Evolutionary conservation across 225 moss, liverwort and hornwort species (phyloP).

Genomic region (Physcomitrium patens): DNA sequence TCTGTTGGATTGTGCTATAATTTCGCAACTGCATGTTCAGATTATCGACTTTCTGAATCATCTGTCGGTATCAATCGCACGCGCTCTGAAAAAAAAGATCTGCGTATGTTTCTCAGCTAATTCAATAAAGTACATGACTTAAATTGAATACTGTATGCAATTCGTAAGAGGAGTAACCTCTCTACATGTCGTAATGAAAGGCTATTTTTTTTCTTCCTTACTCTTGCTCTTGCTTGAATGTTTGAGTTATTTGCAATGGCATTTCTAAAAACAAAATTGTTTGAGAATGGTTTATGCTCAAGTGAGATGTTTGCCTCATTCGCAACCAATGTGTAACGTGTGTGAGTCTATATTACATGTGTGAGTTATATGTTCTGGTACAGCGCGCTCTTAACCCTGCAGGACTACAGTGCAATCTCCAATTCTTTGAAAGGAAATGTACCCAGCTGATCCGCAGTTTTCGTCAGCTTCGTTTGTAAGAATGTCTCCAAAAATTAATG

Average conservation of each 20-base stretch:
- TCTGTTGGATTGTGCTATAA: constrained; percentile 7
- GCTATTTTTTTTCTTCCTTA: background rate
- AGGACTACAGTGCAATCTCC: too few relatives aligned
- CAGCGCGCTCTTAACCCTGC: too few relatives aligned
- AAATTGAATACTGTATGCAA: background rate
- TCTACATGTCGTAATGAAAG: background rate
- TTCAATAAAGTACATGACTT: constrained; percentile 24
- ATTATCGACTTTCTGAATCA: background rate
- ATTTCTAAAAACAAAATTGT: background rate
- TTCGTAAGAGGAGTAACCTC: constrained; percentile 1
- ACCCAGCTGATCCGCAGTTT: too few relatives aligned
- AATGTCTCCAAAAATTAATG: too few relatives aligned
- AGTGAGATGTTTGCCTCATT: background rate
- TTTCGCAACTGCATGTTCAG: background rate
- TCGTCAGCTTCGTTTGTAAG: too few relatives aligned
- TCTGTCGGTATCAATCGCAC: background rate
- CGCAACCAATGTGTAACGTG: background rate
- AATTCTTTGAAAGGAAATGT: too few relatives aligned
- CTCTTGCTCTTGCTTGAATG: background rate
- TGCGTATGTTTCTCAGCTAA: constrained; percentile 12
- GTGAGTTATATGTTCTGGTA: background rate
- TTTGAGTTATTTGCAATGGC: background rate
- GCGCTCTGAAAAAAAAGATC: too few relatives aligned
- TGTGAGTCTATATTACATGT: background rate
- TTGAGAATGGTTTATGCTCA: background rate